A percentile compares a stretch with the other conserved stretches of the same genome.
These are phyloP conservation scores for Cudoniella acicularis DNA, from an alignment of 495 filamentous ascomycete genomes.

Conservation along the genomic window DNA sequence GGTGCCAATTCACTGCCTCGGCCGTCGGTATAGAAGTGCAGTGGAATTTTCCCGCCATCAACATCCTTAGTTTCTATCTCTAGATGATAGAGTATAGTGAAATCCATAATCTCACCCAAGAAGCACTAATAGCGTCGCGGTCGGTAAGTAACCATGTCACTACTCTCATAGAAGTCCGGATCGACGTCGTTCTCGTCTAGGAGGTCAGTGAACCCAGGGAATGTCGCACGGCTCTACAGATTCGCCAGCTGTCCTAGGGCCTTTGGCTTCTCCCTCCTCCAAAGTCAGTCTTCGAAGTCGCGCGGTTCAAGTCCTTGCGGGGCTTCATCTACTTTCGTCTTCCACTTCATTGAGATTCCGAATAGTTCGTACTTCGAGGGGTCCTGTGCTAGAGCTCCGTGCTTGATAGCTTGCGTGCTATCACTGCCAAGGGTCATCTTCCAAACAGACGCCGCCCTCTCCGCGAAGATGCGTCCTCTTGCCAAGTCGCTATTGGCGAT, in stretches of 20 bases:
- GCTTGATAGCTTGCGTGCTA: constrained; percentile 11
- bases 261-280: constrained; percentile 20
- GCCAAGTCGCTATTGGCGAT: constrained; percentile 35
- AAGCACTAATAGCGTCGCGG: constrained; percentile 29
- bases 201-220: constrained; percentile 26
- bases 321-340: constrained; percentile 20
- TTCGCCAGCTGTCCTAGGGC: constrained; percentile 4
- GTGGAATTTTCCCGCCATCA: too few species aligned
- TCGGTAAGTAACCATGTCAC: constrained; percentile 9
- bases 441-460: constrained; percentile 26
- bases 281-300: constrained; percentile 25
- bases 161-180: constrained; percentile 17
- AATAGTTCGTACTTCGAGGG: constrained; percentile 17
- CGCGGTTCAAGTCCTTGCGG: constrained; percentile 6
- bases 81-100: too few species aligned
- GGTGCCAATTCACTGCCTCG: too few species aligned
- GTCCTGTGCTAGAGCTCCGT: constrained; percentile 14
- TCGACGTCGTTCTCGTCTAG: not conserved
- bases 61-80: too few species aligned
- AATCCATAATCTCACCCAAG: too few species aligned
- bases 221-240: constrained; percentile 18
- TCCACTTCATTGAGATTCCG: constrained; percentile 20
- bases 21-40: constrained; percentile 32
- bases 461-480: constrained; percentile 32
- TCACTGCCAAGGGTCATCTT: constrained; percentile 18